These are phyloP conservation scores for Mycena olivaceomarginata DNA, from an alignment of 768 basidiomycete genomes.

Conservation along the genomic window DNA sequence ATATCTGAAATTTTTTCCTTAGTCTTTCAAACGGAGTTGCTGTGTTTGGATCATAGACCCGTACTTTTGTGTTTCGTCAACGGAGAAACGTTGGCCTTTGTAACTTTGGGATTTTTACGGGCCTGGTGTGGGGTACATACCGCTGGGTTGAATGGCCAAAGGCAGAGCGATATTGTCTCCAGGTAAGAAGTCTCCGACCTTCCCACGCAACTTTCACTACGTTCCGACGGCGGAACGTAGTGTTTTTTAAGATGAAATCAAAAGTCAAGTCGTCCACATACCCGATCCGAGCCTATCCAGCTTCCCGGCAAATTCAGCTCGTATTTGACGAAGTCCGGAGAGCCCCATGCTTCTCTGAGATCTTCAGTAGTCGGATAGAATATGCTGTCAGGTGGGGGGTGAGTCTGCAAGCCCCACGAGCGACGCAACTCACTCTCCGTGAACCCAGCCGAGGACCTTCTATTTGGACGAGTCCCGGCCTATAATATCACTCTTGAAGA, in stretches of 20 bases:
- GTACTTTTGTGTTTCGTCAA: conserved; percentile 40
- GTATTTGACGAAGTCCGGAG: conserved; percentile 44
- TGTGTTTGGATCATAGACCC: background rate
- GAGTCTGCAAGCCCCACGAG: too few species aligned
- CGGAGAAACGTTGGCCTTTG: conserved; percentile 41
- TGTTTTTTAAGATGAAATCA: background rate
- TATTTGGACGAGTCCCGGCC: conserved; percentile 45
- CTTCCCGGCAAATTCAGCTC: conserved; percentile 39
- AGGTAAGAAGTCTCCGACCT: conserved; percentile 11
- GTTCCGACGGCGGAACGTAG: too few species aligned
- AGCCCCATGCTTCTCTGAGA: conserved; percentile 44
- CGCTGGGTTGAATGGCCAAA: conserved; percentile 43
- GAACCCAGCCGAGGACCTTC: conserved; percentile 43
- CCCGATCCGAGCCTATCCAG: conserved; percentile 46
- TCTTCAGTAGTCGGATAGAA: conserved; percentile 46
- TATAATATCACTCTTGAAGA: conserved; percentile 48
- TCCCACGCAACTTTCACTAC: too few species aligned
- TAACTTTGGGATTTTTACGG: background rate
- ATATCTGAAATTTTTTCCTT: conserved; percentile 29
- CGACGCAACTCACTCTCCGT: too few species aligned
- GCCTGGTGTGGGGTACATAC: background rate
- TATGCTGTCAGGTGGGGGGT: conserved; percentile 40
- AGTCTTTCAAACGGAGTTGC: background rate
- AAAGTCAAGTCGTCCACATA: background rate
- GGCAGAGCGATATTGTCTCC: conserved; percentile 42